Base-by-base conservation (phyloP, 2,329 filamentous ascomycete genomes). In the Aspergillus terreus region DNA sequence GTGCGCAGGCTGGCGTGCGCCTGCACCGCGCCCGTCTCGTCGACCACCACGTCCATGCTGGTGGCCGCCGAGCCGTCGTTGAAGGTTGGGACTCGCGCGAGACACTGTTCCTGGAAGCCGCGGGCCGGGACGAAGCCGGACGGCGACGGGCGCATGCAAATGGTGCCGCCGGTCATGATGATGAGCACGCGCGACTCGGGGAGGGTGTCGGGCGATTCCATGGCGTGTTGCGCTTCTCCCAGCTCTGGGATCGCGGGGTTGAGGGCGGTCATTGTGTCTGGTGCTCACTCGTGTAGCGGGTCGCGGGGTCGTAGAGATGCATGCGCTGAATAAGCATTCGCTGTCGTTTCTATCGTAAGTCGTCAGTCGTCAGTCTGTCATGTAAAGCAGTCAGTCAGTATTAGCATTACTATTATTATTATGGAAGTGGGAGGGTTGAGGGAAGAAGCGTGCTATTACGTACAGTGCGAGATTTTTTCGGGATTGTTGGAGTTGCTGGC, bases 81-180 rank as follows among this genome's bases (percentile, higher is more conserved):
- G 77, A 96, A 96, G 1, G 86, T 88, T 2, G 89, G 88, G 30
- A 89, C 80, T 7, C 88, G 88, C 4, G 87, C 86, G 77, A 96
- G 86, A 62, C 90, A 90, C 59, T 84, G 84, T 62, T 94, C 82
- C 42, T 95, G 77, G 67, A 96, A 96, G 3, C 88, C 87, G 62
- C 83, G 77, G 50, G 88, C 87, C 5, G 92, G 92, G 33, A 94
- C 80, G 49, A 95, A 83, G 1, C 92, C 92, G 59, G 90, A 83
- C 7, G 82, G 80, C 9, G 90, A 90, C 49, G 85, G 86, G 66
- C 87, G 84, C 92, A 96, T 96, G 74, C 90, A 96, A 63, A 96
- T 96, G n/a, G 72, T 74, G 49, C 69, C 74, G 67, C 89, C 91
- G 11, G 92, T 96, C 76, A 95, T 92, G 71, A 96, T 89, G 63